Conservation (phyloP, 306 rosid species). For the Medicago lupulina region DNA sequence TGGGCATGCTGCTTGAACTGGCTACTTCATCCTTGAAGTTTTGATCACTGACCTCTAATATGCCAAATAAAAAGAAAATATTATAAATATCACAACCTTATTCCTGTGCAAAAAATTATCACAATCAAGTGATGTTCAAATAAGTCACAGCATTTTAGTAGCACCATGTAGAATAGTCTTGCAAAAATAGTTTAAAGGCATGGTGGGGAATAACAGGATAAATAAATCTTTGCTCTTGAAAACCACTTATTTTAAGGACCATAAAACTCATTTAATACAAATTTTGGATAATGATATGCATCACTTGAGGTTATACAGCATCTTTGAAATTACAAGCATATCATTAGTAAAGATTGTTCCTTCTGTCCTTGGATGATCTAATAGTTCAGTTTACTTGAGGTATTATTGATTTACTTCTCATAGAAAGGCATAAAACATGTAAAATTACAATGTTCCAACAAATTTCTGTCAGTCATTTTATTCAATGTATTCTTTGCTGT, state of each 20-base stretch:
- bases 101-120: neutral
- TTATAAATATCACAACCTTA: conserved; percentile 14
- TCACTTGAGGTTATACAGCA: conserved; percentile 10
- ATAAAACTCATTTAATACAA: conserved; percentile 20
- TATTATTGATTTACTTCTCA: conserved; percentile 18
- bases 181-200: conserved; percentile 33
- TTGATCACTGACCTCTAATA: conserved; percentile 76
- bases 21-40: conserved; percentile 72
- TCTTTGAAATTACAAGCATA: conserved; percentile 11
- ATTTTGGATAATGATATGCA: conserved; percentile 25
- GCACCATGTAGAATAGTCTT: conserved; percentile 1
- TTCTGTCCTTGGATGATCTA: conserved; percentile 11
- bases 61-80: neutral
- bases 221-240: neutral
- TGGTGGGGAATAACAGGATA: neutral
- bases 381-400: conserved; percentile 22
- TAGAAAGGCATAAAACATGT: conserved; percentile 32
- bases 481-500: conserved; percentile 20
- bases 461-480: conserved; percentile 14
- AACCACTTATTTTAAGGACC: conserved; percentile 22
- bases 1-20: conserved; percentile 51
- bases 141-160: conserved; percentile 1
- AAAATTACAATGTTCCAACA: conserved; percentile 21
- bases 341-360: conserved; percentile 5
- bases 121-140: conserved; percentile 23